Conservation (phyloP, 108 stramenopile genomes). For the Asterionellopsis glacialis region DNA sequence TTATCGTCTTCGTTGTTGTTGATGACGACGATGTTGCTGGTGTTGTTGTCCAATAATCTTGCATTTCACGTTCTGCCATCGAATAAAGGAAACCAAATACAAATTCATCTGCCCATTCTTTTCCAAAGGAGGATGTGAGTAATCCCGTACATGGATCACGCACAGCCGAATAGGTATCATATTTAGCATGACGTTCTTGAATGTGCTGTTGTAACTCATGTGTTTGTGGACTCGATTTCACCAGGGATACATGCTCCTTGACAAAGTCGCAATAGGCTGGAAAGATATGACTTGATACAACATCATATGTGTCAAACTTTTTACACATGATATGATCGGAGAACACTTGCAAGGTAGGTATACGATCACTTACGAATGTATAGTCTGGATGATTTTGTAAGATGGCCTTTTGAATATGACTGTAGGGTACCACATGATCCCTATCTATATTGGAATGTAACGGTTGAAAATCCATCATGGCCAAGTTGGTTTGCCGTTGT, state of each 20-base stretch:
- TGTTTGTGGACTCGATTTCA: slow-evolving; percentile 25
- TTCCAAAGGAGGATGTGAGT: slow-evolving; percentile 91
- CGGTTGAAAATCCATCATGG: slow-evolving; percentile 94
- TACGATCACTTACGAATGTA: too few relatives aligned
- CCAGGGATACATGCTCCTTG: slow-evolving; percentile 30
- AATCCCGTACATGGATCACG: slow-evolving; percentile 94
- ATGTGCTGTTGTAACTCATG: slow-evolving; percentile 25
- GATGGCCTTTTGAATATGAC: slow-evolving; percentile 59
- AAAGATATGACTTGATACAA: slow-evolving; percentile 51
- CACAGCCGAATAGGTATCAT: slow-evolving; percentile 91
- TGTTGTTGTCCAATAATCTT: too few relatives aligned
- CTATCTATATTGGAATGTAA: slow-evolving; percentile 71
- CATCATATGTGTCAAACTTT: slow-evolving; percentile 45
- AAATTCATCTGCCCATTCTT: slow-evolving; percentile 87
- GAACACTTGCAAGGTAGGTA: too few relatives aligned
- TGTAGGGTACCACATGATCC: slow-evolving; percentile 58
- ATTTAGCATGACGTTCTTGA: slow-evolving; percentile 71
- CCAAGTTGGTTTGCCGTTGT: slow-evolving; percentile 85
- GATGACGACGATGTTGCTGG: too few relatives aligned
- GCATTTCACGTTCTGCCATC: slow-evolving; percentile 59
- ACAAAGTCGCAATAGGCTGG: slow-evolving; percentile 86
- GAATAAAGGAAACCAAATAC: slow-evolving; percentile 90
- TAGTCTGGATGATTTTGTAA: slow-evolving; percentile 74
- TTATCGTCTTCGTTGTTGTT: background rate
- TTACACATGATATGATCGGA: slow-evolving; percentile 83